Evolutionary conservation across 345 rosid genomes (phyloP).

Genomic region (Gossypium rotundifolium): DNA sequence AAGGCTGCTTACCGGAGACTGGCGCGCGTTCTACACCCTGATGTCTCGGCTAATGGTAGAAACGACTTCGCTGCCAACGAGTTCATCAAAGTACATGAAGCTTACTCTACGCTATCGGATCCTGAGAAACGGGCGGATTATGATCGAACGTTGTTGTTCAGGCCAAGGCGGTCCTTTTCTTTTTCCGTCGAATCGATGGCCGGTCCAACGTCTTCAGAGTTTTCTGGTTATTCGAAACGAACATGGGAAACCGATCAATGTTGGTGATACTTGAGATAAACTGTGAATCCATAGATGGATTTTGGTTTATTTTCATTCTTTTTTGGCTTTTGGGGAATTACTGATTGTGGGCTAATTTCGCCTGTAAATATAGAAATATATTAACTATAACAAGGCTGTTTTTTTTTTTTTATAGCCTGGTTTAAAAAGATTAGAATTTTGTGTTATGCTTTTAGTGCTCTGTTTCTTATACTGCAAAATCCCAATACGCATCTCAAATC

Average conservation of each 20-base stretch:
- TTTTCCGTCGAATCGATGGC: conserved; percentile 12
- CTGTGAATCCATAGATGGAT: not conserved
- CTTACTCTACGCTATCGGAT: conserved; percentile 61
- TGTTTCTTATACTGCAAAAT: not conserved
- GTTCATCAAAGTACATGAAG: conserved; percentile 57
- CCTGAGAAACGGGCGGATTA: conserved; percentile 56
- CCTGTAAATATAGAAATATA: not conserved
- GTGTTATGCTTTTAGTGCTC: not conserved
- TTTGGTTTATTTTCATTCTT: not conserved
- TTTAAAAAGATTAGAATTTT: not conserved
- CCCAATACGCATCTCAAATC: not conserved
- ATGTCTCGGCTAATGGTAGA: conserved; percentile 30
- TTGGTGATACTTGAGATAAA: conserved; percentile 30
- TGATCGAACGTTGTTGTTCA: conserved; percentile 35
- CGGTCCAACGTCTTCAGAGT: conserved; percentile 17
- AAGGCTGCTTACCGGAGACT: conserved; percentile 58
- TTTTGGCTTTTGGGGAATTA: not conserved
- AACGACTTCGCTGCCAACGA: conserved; percentile 22
- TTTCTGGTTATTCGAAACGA: conserved; percentile 26
- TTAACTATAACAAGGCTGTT: conserved; percentile 7
- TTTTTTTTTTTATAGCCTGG: conserved; percentile 12
- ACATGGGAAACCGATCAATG: conserved; percentile 77
- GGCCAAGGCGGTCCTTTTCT: conserved; percentile 20
- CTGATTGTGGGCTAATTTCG: not conserved
- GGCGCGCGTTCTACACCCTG: conserved; percentile 63